Conservation (phyloP, 148 eudicot species). For the Vaccinium corymbosum region DNA sequence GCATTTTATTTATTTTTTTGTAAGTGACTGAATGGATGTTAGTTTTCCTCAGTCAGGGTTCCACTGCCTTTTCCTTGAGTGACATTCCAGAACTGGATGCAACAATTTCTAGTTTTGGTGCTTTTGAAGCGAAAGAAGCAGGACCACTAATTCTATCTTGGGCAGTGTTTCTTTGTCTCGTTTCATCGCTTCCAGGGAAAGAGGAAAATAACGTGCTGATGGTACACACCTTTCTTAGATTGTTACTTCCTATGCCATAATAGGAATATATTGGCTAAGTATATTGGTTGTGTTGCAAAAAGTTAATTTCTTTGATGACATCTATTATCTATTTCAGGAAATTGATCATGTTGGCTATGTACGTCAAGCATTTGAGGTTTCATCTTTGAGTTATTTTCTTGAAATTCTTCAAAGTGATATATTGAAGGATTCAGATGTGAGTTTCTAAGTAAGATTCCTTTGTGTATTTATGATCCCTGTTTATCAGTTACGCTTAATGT, state of each 20-base stretch:
- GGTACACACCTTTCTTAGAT: conserved; percentile 34
- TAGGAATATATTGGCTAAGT: conserved; percentile 1
- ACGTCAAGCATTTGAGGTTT: conserved; percentile 85
- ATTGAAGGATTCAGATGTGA: conserved; percentile 80
- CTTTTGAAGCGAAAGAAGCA: conserved; percentile 64
- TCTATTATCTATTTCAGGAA: conserved; percentile 45
- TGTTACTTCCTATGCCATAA: conserved; percentile 5
- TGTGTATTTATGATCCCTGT: conserved; percentile 9
- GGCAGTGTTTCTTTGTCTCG: conserved; percentile 89
- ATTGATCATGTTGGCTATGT: conserved; percentile 85
- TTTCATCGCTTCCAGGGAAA: conserved; percentile 69
- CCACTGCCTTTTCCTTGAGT: conserved; percentile 54
- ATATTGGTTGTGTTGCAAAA: conserved; percentile 10
- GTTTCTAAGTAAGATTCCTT: conserved; percentile 18
- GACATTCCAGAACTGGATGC: conserved; percentile 73
- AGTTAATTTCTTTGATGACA: not conserved
- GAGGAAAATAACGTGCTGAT: conserved; percentile 45
- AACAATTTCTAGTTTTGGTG: conserved; percentile 51
- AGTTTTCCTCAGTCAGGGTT: conserved; percentile 55
- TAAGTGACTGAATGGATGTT: not conserved
- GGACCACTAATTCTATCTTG: conserved; percentile 85
- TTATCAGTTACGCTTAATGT: not conserved
- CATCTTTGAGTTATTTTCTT: conserved; percentile 59
- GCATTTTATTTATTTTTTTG: not conserved
- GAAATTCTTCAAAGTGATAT: conserved; percentile 75